phyloP scores from a whole-genome alignment of 768 basidiomycete species.

The Albatrellus ellisii region DNA sequence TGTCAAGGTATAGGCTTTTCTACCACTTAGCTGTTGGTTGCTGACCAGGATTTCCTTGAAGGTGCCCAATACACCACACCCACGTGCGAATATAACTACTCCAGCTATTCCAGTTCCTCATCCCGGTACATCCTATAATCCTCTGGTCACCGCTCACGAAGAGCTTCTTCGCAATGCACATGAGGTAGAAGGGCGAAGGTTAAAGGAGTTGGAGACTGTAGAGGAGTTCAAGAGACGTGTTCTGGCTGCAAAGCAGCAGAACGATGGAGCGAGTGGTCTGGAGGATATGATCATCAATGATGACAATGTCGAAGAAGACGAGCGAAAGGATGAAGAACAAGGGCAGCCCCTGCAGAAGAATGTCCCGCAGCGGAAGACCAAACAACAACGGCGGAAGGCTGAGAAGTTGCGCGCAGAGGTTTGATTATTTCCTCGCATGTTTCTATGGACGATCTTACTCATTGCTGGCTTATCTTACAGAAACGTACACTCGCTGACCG shows the following conservation, averaged over 20 bases:
- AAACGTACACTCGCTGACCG: constrained; percentile 52
- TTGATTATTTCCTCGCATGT: constrained; percentile 8
- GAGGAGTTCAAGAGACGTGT: constrained; percentile 43
- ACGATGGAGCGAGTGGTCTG: constrained; percentile 23
- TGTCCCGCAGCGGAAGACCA: constrained; percentile 38
- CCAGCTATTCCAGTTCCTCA: constrained; percentile 64
- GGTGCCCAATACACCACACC: constrained; percentile 35
- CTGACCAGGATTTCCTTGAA: constrained; percentile 15
- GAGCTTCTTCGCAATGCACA: constrained; percentile 58
- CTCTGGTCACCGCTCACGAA: constrained; percentile 57
- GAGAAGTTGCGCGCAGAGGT: constrained; percentile 55
- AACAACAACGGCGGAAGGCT: constrained; percentile 58
- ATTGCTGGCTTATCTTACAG: constrained; percentile 24
- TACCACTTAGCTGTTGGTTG: neutral
- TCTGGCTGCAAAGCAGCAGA: constrained; percentile 29
- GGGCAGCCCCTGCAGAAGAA: constrained; percentile 24
- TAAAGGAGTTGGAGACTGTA: constrained; percentile 39
- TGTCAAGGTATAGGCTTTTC: constrained; percentile 34
- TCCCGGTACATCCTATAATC: constrained; percentile 84
- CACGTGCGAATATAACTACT: constrained; percentile 40
- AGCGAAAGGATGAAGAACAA: constrained; percentile 18
- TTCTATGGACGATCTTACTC: neutral
- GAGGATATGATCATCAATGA: constrained; percentile 58
- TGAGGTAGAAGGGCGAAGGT: constrained; percentile 45
- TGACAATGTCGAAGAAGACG: constrained; percentile 23